Evolutionary conservation across 768 basidiomycete genomes (phyloP).

Genomic region (Mycena vitilis): DNA sequence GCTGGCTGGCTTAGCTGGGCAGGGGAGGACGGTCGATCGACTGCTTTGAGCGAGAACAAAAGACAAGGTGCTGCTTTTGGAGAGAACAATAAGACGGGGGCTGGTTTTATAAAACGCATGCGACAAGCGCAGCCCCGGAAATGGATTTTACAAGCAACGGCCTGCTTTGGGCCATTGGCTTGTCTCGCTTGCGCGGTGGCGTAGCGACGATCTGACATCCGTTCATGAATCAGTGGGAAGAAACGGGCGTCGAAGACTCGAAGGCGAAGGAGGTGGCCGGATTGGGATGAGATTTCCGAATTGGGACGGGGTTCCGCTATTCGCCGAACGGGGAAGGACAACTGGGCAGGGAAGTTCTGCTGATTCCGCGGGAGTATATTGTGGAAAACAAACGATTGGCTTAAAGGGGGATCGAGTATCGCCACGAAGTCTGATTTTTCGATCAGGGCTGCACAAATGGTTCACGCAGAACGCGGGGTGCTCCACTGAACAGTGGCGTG

Average conservation of each 20-base stretch:
- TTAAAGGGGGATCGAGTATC: background rate
- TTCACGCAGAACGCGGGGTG: too few relatives aligned
- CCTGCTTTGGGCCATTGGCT: constrained; percentile 22
- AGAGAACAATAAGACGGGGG: constrained; percentile 27
- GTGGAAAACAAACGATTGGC: constrained; percentile 15
- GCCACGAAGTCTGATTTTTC: background rate
- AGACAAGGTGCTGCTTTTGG: constrained; percentile 28
- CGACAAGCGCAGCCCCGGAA: constrained; percentile 22
- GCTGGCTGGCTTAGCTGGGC: constrained; percentile 25
- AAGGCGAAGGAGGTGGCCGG: background rate
- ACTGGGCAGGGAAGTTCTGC: too few relatives aligned
- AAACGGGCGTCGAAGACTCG: background rate
- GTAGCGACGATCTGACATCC: constrained; percentile 23
- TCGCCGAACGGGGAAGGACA: background rate
- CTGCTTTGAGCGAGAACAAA: constrained; percentile 17
- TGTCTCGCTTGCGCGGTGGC: constrained; percentile 19
- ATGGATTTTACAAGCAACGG: constrained; percentile 29
- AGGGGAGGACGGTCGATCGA: constrained; percentile 29
- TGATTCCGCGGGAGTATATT: too few relatives aligned
- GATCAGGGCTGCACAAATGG: too few relatives aligned
- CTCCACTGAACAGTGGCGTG: too few relatives aligned
- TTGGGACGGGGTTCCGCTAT: constrained; percentile 8
- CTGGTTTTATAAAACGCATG: constrained; percentile 13
- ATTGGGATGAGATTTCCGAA: constrained; percentile 30
- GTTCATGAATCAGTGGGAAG: background rate